Evolutionary conservation across 2,329 filamentous ascomycete species (phyloP), one percentile per base, ranked within the genome.

Genomic region (Penicillium griseofulvum): DNA sequence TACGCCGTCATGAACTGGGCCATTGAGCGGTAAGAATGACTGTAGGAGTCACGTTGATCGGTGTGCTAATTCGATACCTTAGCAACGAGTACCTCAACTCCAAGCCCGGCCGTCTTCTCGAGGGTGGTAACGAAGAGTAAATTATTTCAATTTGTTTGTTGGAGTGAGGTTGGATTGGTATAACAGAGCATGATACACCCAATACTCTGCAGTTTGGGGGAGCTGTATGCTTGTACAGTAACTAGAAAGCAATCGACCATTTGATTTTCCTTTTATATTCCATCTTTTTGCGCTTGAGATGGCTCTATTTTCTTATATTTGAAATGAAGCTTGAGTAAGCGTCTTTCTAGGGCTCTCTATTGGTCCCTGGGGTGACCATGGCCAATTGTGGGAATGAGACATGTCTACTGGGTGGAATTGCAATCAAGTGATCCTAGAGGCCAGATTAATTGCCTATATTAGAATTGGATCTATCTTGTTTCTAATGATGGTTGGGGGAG

Each of bases 1-100:
- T 99, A 97, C 81, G 85, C 87, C 72, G 73, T 85, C 64, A 89
- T 97, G 87, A 79, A 89, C 73, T 99, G 94, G 94, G 93, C 94
- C 64, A 87, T 85, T 70, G 87, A 96, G 79, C 86, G 87, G 94
- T 97, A 84, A 64, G 62, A 47, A 43, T 68, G 86, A 78, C 26
- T 11, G 7, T 7, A 45, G 28, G 14, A 16, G 17, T n/a, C 16
- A 51, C 34, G 19, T 24, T 11, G 37, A 49, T 43, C 34, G 14
- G 19, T 38, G 26, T 54, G 46, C 51, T 58, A 53, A 62, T 51
- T 37, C 54, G 16, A 48, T 50, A 26, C 56, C 28, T 59, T 65
- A 80, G 78, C 60, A 80, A 80, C 67, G 72, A 80, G 62, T 80
- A 74, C 65, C 70, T 79, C 57, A 79, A 80, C 70, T 80, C 78